Evolutionary conservation across 2,329 filamentous ascomycete genomes (phyloP).

Genomic region (Cryphonectria japonica): DNA sequence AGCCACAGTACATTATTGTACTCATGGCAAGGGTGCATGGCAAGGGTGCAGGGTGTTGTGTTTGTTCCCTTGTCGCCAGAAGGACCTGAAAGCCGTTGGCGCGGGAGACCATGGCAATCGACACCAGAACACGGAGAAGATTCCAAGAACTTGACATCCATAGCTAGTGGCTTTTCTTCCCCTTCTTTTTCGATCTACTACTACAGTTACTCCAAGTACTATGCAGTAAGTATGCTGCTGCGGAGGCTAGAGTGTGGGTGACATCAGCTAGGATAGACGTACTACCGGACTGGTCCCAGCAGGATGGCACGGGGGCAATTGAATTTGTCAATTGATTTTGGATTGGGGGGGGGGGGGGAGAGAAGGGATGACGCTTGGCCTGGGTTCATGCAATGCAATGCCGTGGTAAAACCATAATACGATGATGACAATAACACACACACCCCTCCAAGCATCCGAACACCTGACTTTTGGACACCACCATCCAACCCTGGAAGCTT

Average conservation of each 20-base stretch:
- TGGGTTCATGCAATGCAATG: background rate
- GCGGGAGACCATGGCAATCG: background rate
- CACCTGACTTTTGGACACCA: background rate
- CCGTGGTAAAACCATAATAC: background rate
- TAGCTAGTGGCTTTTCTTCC: background rate
- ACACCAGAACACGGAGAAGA: background rate
- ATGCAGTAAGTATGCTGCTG: no score
- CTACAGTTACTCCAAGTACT: no score
- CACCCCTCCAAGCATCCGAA: background rate
- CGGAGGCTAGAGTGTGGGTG: no score
- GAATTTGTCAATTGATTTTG: no score
- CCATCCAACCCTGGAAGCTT: no score
- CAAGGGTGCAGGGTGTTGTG: background rate
- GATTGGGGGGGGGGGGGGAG: background rate
- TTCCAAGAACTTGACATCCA: background rate
- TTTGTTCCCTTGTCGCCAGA: background rate
- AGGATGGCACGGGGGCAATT: background rate
- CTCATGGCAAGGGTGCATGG: background rate
- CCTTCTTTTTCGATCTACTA: no score
- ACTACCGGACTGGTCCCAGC: background rate
- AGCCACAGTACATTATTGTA: background rate
- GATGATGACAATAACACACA: background rate
- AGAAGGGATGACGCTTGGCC: background rate
- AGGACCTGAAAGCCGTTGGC: background rate
- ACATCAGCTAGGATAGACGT: no score